These are phyloP conservation scores for Rhodotorula sp. DNA, from an alignment of 1,284 basidiomycete species.

Conservation along the genomic window DNA sequence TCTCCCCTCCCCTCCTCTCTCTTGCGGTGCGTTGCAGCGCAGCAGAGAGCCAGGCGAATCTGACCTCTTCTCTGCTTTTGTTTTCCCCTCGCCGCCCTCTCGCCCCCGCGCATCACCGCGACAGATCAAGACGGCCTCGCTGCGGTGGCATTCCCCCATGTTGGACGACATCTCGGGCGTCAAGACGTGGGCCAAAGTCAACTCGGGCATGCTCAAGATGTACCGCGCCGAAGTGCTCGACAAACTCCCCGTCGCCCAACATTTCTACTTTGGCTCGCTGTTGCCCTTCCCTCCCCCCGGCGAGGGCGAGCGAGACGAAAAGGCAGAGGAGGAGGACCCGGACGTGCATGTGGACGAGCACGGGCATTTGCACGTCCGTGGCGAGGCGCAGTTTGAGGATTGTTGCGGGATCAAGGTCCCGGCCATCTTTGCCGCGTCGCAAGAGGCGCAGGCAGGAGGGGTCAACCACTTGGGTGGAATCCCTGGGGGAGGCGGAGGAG, in stretches of 20 bases:
- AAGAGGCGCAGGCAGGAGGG: slow-evolving; percentile 20
- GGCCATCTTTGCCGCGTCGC: slow-evolving; percentile 51
- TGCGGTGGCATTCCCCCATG: slow-evolving; percentile 99
- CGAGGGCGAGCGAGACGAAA: slow-evolving; percentile 56
- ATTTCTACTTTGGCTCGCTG: slow-evolving; percentile 89
- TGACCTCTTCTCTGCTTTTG: not conserved
- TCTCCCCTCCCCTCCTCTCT: slow-evolving; percentile 11
- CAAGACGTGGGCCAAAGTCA: slow-evolving; percentile 96
- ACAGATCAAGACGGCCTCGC: slow-evolving; percentile 89
- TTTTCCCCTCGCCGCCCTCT: not conserved
- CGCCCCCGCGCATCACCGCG: not conserved
- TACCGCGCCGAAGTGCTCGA: slow-evolving; percentile 91
- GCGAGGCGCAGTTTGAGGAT: slow-evolving; percentile 75
- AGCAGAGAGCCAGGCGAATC: not conserved
- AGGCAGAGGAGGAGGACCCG: slow-evolving; percentile 49
- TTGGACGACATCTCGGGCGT: slow-evolving; percentile 96
- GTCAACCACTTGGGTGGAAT: not conserved
- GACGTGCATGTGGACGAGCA: slow-evolving; percentile 57
- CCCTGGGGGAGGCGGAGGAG: not conserved
- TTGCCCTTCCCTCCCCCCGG: slow-evolving; percentile 64
- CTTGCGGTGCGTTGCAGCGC: no score
- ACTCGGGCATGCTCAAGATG: slow-evolving; percentile 98
- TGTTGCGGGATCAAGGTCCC: slow-evolving; percentile 57
- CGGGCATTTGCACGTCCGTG: slow-evolving; percentile 62
- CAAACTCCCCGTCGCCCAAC: slow-evolving; percentile 94